Evolutionary conservation across 176 grass and related monocot species (phyloP).

Genomic region (Oryza punctata): DNA sequence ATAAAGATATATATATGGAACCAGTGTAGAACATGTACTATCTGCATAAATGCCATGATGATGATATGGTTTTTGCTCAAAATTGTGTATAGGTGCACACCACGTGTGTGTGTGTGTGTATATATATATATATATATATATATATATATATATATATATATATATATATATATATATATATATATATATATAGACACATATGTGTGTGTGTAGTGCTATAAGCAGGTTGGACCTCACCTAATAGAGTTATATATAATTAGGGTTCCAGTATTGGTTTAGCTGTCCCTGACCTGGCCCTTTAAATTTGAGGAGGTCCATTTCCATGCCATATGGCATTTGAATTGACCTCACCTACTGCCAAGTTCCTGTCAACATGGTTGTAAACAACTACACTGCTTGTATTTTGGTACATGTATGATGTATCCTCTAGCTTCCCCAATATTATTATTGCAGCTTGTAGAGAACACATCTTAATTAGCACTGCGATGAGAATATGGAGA

Average conservation of each 20-base stretch:
- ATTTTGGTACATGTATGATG: conserved; percentile 8
- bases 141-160: conserved; percentile 21
- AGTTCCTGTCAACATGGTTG: conserved; percentile 45
- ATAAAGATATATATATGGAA: background rate
- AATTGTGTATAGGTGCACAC: conserved; percentile 9
- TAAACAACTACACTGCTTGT: conserved; percentile 30
- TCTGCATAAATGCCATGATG: background rate
- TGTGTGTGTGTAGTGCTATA: too few species aligned
- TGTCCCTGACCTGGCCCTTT: conserved; percentile 36
- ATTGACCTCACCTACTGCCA: conserved; percentile 46
- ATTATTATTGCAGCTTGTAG: conserved; percentile 4
- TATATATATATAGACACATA: too few species aligned
- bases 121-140: conserved; percentile 3
- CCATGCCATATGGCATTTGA: conserved; percentile 28
- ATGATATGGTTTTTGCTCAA: background rate
- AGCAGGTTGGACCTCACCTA: conserved; percentile 44
- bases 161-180: conserved; percentile 7
- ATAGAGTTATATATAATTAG: conserved; percentile 27
- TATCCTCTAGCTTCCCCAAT: conserved; percentile 14
- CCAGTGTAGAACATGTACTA: background rate
- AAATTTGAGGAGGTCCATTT: conserved; percentile 43
- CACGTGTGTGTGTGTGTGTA: too few species aligned
- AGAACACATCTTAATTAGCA: background rate
- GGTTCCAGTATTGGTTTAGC: conserved; percentile 38
- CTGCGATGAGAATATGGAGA: background rate